phyloP scores from a whole-genome alignment of 2,329 filamentous ascomycete genomes.

The Lasiodiplodia gonubiensis region DNA sequence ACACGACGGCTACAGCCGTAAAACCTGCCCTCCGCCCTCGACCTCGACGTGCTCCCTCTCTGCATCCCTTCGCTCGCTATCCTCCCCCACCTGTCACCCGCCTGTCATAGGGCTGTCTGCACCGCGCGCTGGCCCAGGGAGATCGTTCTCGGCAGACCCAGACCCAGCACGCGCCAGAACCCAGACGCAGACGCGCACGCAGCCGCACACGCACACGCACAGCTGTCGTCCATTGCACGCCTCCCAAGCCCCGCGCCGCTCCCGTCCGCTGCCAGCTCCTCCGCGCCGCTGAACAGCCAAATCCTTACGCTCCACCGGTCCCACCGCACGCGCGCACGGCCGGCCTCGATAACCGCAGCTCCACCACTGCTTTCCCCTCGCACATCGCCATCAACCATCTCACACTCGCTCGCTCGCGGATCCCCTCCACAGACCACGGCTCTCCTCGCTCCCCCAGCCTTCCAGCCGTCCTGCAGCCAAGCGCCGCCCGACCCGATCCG shows the following conservation, averaged over 20 bases:
- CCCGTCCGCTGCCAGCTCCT: not conserved
- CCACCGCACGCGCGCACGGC: constrained; percentile 17
- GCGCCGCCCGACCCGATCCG: constrained; percentile 24
- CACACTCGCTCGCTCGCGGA: constrained; percentile 10
- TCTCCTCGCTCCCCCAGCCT: constrained; percentile 20
- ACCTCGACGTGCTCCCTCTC: not conserved
- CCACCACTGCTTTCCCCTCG: constrained; percentile 13
- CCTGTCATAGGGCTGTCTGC: constrained; percentile 9
- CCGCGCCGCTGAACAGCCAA: not conserved
- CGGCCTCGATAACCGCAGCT: constrained; percentile 22
- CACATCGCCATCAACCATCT: not conserved
- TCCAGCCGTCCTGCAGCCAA: constrained; percentile 27
- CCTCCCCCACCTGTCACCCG: not conserved
- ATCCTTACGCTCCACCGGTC: not conserved
- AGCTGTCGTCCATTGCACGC: constrained; percentile 17
- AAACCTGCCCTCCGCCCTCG: constrained; percentile 8
- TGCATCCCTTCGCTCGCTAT: constrained; percentile 24
- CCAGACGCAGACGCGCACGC: not conserved
- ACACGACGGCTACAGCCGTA: constrained; percentile 23
- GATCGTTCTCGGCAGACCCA: constrained; percentile 22
- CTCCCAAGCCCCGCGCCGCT: constrained; percentile 12
- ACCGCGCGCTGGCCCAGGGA: not conserved
- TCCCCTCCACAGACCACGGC: constrained; percentile 20
- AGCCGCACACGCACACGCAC: not conserved
- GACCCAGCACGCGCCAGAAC: constrained; percentile 21